Base-by-base conservation (phyloP, 2,329 filamentous ascomycete genomes). In the Diaporthe helianthi region DNA sequence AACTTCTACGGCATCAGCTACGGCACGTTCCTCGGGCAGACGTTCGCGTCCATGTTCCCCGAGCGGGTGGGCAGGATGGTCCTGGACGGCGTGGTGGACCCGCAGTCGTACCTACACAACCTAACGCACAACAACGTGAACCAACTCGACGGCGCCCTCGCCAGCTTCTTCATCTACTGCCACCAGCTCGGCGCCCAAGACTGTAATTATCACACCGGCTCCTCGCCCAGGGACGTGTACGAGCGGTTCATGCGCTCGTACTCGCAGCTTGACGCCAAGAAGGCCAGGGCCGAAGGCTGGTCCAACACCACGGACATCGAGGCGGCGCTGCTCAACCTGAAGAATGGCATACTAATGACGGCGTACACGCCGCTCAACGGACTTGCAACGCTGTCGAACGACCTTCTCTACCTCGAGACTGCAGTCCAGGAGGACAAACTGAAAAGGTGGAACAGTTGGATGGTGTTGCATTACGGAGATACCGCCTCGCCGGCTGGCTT, bases 1-100 rank as follows among this genome's bases (percentile, higher is more conserved):
- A 78, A 83, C 26, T 84, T 82, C 72, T 80, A 78, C 75, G 84
- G 84, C 4, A 79, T 84, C 67, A 83, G 80, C 8, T 86, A 86
- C 64, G 85, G 85, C 1, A 82, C 83, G 0, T 78, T 81, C 36
- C 76, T 81, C 0, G 80, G 81, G 1, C 75, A 78, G 63, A 80
- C 80, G 0, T 83, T 80, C 63, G 79, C 80, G 19, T 77, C 79
- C 0, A 78, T 83, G 77, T 82, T 79, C 67, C 81, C 80, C 8
- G 75, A 78, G 22, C 71, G 78, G 2, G 76, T 82, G 12, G 75
- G 76, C 0, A 74, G 77, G n/a, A 72, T 81, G 47, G 75, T 80
- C 8, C 73, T 86, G 0, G 84, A 86, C 71, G 83, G 83, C 5
- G 81, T 85, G 4, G 80, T 83, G 2, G 81, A 83, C 67, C 74